phyloP scores from a whole-genome alignment of 345 rosid species.

The Kandelia obovata region DNA sequence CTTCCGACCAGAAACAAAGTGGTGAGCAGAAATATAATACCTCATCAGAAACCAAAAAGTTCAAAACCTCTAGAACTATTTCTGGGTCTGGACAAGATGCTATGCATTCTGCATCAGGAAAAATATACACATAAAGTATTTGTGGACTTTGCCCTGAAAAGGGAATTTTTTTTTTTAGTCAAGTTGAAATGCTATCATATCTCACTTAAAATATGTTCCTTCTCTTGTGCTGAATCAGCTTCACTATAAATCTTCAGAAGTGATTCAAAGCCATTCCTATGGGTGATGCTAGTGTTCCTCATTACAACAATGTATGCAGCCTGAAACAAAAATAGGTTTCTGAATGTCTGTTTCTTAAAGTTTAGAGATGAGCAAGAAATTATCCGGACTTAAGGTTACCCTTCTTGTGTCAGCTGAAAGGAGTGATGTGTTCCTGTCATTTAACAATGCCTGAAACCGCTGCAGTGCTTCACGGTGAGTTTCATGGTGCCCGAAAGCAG shows the following conservation, averaged over 20 bases:
- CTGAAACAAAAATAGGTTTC: slow-evolving; percentile 15
- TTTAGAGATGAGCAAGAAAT: background rate
- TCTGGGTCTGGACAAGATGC: slow-evolving; percentile 34
- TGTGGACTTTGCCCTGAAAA: background rate
- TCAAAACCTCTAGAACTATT: slow-evolving; percentile 24
- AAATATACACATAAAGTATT: background rate
- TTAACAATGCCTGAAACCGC: slow-evolving; percentile 28
- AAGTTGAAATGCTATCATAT: background rate
- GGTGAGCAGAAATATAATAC: slow-evolving; percentile 4
- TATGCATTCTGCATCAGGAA: slow-evolving; percentile 22
- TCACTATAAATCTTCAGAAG: slow-evolving; percentile 42
- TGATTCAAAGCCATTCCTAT: slow-evolving; percentile 33
- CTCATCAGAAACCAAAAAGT: slow-evolving; percentile 40
- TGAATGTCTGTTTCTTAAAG: background rate
- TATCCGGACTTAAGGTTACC: slow-evolving; percentile 16
- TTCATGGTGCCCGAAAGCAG: slow-evolving; percentile 25
- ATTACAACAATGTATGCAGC: slow-evolving; percentile 41
- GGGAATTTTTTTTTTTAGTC: background rate
- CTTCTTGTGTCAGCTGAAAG: slow-evolving; percentile 36
- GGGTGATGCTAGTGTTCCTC: slow-evolving; percentile 28
- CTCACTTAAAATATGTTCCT: slow-evolving; percentile 38
- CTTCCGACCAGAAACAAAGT: background rate
- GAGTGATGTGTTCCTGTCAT: slow-evolving; percentile 23
- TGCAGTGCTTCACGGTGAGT: slow-evolving; percentile 28
- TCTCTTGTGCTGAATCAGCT: slow-evolving; percentile 40